Evolutionary conservation across 106 monocot genomes (phyloP), one percentile per base, ranked within the genome.

Genomic region (Vanilla planifolia): DNA sequence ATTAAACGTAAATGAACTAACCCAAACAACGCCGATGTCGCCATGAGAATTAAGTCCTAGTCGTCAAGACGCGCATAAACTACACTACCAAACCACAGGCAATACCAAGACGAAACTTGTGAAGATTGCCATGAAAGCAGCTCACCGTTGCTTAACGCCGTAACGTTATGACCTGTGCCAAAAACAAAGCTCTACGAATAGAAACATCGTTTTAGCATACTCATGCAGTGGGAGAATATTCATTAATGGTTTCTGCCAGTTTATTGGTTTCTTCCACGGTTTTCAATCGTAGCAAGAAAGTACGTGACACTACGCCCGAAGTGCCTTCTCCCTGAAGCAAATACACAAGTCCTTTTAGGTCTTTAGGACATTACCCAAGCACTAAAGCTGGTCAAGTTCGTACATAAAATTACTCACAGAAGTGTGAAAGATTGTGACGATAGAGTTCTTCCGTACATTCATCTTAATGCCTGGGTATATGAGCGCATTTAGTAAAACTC

Each of bases 401-500:
- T 3, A 35, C 16, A 7, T 19, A 5, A 35, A 7, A 57, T 5
- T 19, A 25, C 67, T 61, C 72, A 92, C 92, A 67, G 75, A 67
- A 33, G 84, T 88, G 64, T 96, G 96, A 66, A 91, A 96, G 62
- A 96, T 79, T 5, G 91, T 67, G 39, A 87, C 61, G 58, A 96
- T 81, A 15, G 87, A 85, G 40, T 84, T 96, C 81, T 96, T 88
- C 48, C 88, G 78, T 23, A 79, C 44, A 48, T 73, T 96, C 43
- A 66, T 79, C 52, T 88, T 96, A 69, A 91, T 91, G 40, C 96
- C 84, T 1, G 86, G 75, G 75, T 96, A 96, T 55, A 96, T 77
- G 59, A 84, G 75, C 33, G 90, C 96, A 71, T 96, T 96, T n/a
- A 96, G 79, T 59, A 96, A 74, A 40, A 91, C 77, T 65, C 73